Conservation (phyloP, 2,329 filamentous ascomycete genomes). For the Aspergillus sp. region DNA sequence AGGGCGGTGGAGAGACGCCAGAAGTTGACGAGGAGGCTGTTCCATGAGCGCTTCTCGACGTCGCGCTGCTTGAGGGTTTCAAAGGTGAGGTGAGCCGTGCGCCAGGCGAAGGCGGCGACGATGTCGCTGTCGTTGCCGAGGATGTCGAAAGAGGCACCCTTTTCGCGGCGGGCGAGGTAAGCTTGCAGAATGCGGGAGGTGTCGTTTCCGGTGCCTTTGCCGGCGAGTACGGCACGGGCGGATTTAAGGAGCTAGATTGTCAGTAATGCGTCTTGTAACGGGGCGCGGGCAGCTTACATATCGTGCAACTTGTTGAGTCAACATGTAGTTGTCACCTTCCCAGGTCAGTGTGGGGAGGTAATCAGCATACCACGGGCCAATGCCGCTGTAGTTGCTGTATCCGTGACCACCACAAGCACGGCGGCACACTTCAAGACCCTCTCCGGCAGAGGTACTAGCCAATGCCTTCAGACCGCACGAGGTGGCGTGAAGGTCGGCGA, state of each 20-base stretch:
- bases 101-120: slow-evolving; percentile 73
- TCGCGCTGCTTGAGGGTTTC: slow-evolving; percentile 73
- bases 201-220: slow-evolving; percentile 65
- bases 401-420: slow-evolving; percentile 76
- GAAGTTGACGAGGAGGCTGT: slow-evolving; percentile 74
- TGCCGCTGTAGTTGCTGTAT: slow-evolving; percentile 73
- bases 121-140: slow-evolving; percentile 69
- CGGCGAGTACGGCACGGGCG: slow-evolving; percentile 67
- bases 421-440: slow-evolving; percentile 72
- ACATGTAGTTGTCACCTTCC: slow-evolving; percentile 82
- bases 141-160: slow-evolving; percentile 72
- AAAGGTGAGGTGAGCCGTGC: slow-evolving; percentile 71
- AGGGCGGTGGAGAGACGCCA: slow-evolving; percentile 73
- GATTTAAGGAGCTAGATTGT: slow-evolving; percentile 64
- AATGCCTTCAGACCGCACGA: slow-evolving; percentile 75
- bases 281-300: slow-evolving; percentile 51
- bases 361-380: slow-evolving; percentile 72
- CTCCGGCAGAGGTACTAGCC: slow-evolving; percentile 69
- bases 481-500: slow-evolving; percentile 74
- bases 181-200: slow-evolving; percentile 65
- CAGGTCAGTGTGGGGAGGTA: slow-evolving; percentile 71
- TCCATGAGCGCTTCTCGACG: slow-evolving; percentile 74
- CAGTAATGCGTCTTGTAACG: not conserved
- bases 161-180: slow-evolving; percentile 66
- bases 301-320: slow-evolving; percentile 74